Evolutionary conservation across 2,329 filamentous ascomycete genomes (phyloP).

Genomic region (Triangularia setosa): DNA sequence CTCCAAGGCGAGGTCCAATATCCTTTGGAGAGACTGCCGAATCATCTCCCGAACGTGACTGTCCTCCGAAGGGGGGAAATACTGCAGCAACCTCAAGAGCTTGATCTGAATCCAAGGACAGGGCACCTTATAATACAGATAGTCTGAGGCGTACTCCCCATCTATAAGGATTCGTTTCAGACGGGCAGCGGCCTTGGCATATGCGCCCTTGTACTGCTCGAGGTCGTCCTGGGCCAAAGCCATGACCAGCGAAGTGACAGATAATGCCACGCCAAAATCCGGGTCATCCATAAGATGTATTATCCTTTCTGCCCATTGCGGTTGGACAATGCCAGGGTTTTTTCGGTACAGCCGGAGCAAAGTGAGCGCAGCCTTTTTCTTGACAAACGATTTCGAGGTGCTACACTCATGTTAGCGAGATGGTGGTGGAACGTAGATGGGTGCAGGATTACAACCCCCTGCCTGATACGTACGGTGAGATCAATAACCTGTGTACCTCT

Average conservation of each 20-base stretch:
- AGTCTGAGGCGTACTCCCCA: constrained; percentile 82
- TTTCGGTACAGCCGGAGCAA: constrained; percentile 92
- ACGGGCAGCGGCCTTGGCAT: constrained; percentile 85
- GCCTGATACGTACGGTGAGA: constrained; percentile 71
- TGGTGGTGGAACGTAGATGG: neutral
- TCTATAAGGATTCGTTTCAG: constrained; percentile 89
- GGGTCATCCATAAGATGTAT: constrained; percentile 98
- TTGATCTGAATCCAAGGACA: constrained; percentile 99
- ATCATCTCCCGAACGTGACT: constrained; percentile 89
- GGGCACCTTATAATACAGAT: constrained; percentile 98
- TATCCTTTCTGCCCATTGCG: constrained; percentile 96
- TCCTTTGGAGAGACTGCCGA: constrained; percentile 83
- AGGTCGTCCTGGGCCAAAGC: constrained; percentile 87
- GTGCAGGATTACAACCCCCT: neutral
- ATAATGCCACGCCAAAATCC: constrained; percentile 90
- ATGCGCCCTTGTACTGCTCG: constrained; percentile 92
- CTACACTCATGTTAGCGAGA: constrained; percentile 30
- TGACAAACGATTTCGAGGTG: constrained; percentile 90
- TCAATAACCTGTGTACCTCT: constrained; percentile 89
- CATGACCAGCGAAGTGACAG: constrained; percentile 93
- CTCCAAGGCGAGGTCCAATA: constrained; percentile 86
- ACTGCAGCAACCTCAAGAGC: constrained; percentile 84
- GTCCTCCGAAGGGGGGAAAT: constrained; percentile 94
- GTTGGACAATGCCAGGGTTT: constrained; percentile 86
- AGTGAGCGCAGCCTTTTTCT: constrained; percentile 97